Evolutionary conservation across 441 rosid genomes (phyloP), one percentile per base, ranked within the genome.

Genomic region (Jatropha multifida): DNA sequence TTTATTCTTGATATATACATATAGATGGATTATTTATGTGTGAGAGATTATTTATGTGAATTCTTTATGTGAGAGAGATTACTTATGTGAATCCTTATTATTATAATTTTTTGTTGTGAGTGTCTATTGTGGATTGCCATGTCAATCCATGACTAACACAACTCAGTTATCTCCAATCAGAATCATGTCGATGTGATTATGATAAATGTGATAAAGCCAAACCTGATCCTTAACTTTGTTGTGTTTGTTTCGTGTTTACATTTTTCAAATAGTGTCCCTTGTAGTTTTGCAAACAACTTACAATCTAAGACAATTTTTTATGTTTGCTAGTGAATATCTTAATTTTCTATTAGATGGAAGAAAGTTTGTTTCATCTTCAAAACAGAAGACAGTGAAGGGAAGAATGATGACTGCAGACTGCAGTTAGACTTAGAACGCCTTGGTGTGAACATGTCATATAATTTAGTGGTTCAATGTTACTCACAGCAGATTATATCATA

Each of bases 391-490:
- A 26, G 26, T 37, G 18, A 41, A 18, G 46, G 12, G 56, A 62
- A 62, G 5, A 56, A 54, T 64, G 42, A 46, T 18, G 11, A 46
- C 4, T 32, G 32, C 32, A 32, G 48, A 44, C 10, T 64, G 40
- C 54, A 62, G 54, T 59, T 20, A 44, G 71, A 65, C 1, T 59
- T 65, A 0, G 40, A 27, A 44, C 68, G 41, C 44, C 52, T 73
- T 73, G 69, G 42, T 60, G 61, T 51, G 7, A 48, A 72, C 40
- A 38, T 62, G 52, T 20, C 44, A 72, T 40, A 12, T 52, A 27
- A 75, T 46, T 3, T 37, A 0, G 18, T 73, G 68, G 77, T 52
- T 26, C 20, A 6, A 2, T 12, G 68, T 38, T 23, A 7, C 40
- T 20, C 71, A 15, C 59, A 17, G 13, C 38, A 51, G 48, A 41